These are phyloP conservation scores for Thelephora ganbajun DNA, from an alignment of 768 basidiomycete genomes.

Conservation along the genomic window DNA sequence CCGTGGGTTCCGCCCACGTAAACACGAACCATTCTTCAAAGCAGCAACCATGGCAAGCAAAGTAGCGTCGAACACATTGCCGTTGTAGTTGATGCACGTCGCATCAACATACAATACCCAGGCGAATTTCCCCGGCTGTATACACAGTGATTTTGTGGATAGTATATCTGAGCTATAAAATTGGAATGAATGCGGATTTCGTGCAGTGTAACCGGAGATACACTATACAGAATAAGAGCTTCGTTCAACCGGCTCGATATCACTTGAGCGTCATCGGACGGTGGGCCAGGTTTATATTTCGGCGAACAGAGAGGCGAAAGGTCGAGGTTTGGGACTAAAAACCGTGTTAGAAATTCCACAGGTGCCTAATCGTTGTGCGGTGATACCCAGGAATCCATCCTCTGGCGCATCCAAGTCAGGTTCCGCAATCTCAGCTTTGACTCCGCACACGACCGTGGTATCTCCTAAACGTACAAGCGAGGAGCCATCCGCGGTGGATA, in stretches of 20 bases:
- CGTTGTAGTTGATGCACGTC: conserved; percentile 95
- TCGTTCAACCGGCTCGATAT: conserved; percentile 76
- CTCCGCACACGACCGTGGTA: conserved; percentile 91
- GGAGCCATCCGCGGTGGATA: conserved; percentile 89
- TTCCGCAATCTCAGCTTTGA: conserved; percentile 91
- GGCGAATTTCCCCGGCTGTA: conserved; percentile 64
- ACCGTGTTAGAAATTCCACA: neutral
- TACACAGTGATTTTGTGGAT: conserved; percentile 57
- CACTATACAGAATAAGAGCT: conserved; percentile 53
- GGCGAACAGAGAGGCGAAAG: conserved; percentile 88
- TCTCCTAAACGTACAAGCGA: conserved; percentile 82
- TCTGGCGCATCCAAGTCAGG: conserved; percentile 67
- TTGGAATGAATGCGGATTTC: conserved; percentile 1
- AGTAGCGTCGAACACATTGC: conserved; percentile 86
- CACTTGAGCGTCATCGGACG: conserved; percentile 86
- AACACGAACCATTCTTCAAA: conserved; percentile 60
- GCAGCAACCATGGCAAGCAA: conserved; percentile 82
- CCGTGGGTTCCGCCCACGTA: neutral
- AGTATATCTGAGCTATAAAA: conserved; percentile 47
- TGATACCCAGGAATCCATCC: conserved; percentile 73
- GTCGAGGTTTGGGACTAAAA: conserved; percentile 84
- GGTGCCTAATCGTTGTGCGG: neutral
- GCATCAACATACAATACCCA: conserved; percentile 96
- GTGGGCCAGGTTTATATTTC: conserved; percentile 90
- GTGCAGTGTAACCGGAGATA: neutral